Base-by-base conservation (phyloP, 148 eudicot genomes). In the Rhododendron griersonianum region DNA sequence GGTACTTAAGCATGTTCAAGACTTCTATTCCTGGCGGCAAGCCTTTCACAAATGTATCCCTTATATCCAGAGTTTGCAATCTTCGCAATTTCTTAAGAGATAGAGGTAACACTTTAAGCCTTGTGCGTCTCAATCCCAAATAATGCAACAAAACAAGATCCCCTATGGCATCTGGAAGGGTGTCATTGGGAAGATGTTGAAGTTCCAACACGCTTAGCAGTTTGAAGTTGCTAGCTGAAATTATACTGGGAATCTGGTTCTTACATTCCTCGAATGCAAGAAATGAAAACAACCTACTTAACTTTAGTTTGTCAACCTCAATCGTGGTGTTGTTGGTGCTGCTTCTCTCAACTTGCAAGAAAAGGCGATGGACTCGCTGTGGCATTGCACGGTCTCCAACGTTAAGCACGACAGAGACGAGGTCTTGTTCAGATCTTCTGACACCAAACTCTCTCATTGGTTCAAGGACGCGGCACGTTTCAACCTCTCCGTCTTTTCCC, bases 91-190 rank as follows among this genome's bases (percentile, higher is more conserved):
- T 51, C 35, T 80, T 80, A 7, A 80, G 61, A 55, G 83, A 51
- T 25, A n/a, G 51, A 7, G 83, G 83, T 28, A 80, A 48, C 0
- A 3, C 51, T 23, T 47, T 51, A 80, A 80, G 83, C 63, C 51
- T 80, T 30, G 83, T 80, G 57, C 4, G 18, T 35, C 83, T 80
- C 63, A 80, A 80, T 48, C 83, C 83, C 61, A 80, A 80, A 51
- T 80, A 80, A 30, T 25, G 53, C 35, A 80, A 55, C 2, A 80
- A 55, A 28, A 47, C 83, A 23, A 80, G 57, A 80, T 23, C 35
- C 30, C 83, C 83, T 0, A 80, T 3, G 0, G 61, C 55, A 47
- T 80, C 44, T 48, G 83, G 83, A 0, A 80, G 61, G 65, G 55
- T 48, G 37, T 51, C 83, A 45, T 19, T 28, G 6, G 53, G 61